Conservation (phyloP, 1,139 yeast species). For the Saccharomyces hybrid region DNA sequence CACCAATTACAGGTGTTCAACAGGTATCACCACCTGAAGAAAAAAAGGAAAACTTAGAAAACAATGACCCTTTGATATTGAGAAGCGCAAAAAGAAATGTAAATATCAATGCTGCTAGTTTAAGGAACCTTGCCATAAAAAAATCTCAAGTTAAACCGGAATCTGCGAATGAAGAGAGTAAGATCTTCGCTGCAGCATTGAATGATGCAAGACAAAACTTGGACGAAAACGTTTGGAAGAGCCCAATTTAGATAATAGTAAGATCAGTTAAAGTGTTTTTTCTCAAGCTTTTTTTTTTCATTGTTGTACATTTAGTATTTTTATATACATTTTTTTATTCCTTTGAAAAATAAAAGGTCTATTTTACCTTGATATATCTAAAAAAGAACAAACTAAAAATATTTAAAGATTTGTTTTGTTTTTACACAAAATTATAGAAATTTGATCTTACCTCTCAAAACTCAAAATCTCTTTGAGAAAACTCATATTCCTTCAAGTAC, state of each 20-base stretch:
- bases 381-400: not conserved
- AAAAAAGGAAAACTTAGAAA: not conserved
- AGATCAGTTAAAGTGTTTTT: too few species aligned
- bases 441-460: not conserved
- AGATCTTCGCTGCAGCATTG: not conserved
- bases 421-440: not conserved
- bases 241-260: not conserved
- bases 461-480: conserved; percentile 2
- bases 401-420: not conserved
- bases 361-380: not conserved
- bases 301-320: conserved; percentile 3
- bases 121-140: not conserved
- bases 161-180: not conserved
- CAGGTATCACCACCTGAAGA: not conserved
- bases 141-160: not conserved
- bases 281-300: conserved; percentile 5
- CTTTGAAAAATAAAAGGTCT: not conserved
- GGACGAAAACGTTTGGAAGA: not conserved
- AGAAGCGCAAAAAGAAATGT: not conserved
- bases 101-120: not conserved
- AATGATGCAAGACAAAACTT: not conserved
- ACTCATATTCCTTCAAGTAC: conserved; percentile 12
- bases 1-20: not conserved
- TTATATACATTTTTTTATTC: not conserved
- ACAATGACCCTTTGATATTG: not conserved